Conservation (phyloP, 345 rosid genomes). For the Mercurialis annua region DNA sequence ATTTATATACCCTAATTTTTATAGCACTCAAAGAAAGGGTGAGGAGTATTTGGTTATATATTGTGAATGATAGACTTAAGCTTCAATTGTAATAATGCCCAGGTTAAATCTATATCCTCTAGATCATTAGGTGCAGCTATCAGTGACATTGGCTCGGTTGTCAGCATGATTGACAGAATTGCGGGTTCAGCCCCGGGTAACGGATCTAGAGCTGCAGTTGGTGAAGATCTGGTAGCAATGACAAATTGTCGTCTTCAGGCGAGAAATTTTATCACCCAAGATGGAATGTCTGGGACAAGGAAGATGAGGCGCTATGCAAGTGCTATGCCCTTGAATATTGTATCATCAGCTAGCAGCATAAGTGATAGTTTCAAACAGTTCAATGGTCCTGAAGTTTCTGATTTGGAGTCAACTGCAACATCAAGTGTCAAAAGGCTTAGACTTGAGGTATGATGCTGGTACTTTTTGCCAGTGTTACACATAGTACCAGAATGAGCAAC, state of each 20-base stretch:
- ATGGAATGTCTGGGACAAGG: slow-evolving; percentile 65
- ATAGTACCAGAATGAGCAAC: too few relatives aligned
- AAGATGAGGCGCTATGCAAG: slow-evolving; percentile 84
- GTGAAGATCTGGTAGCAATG: slow-evolving; percentile 97
- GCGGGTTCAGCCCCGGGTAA: slow-evolving; percentile 94
- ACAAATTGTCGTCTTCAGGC: slow-evolving; percentile 85
- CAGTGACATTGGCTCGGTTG: slow-evolving; percentile 82
- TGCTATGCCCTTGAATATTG: slow-evolving; percentile 74
- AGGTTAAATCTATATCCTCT: slow-evolving; percentile 80
- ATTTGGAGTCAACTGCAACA: slow-evolving; percentile 86
- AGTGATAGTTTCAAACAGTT: slow-evolving; percentile 71
- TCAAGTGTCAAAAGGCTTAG: slow-evolving; percentile 71
- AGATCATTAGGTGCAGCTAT: slow-evolving; percentile 66
- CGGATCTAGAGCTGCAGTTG: slow-evolving; percentile 94
- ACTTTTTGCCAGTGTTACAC: too few relatives aligned
- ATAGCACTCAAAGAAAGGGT: neutral
- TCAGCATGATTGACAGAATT: slow-evolving; percentile 88
- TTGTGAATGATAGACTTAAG: slow-evolving; percentile 1
- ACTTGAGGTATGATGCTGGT: slow-evolving; percentile 51
- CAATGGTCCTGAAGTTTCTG: slow-evolving; percentile 65
- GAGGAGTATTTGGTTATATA: too few relatives aligned
- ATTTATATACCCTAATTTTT: neutral
- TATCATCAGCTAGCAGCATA: slow-evolving; percentile 70
- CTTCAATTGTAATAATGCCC: slow-evolving; percentile 26
- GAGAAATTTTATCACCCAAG: slow-evolving; percentile 75